Conservation (phyloP, 306 rosid genomes). For the Prosopis cineraria region DNA sequence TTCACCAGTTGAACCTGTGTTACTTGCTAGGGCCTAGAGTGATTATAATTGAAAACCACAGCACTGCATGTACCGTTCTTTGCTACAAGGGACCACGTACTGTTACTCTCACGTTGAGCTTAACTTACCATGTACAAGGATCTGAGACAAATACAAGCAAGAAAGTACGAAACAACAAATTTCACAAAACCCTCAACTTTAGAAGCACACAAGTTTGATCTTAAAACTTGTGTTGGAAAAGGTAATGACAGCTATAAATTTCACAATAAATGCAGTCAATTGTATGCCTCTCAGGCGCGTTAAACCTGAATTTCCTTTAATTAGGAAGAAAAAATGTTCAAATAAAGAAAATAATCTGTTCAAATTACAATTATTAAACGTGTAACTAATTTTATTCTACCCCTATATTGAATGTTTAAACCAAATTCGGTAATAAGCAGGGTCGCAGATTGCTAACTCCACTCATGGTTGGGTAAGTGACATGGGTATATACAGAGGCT, state of each 20-base stretch:
- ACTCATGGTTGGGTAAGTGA: slow-evolving; percentile 19
- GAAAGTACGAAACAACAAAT: not conserved
- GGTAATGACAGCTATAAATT: not conserved
- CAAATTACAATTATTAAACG: slow-evolving; percentile 34
- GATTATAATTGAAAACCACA: not conserved
- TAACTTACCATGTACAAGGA: too few relatives aligned
- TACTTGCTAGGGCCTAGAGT: not conserved
- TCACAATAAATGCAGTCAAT: not conserved
- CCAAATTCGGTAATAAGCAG: slow-evolving; percentile 15
- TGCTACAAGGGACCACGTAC: not conserved
- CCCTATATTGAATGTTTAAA: slow-evolving; percentile 11
- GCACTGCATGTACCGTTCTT: not conserved
- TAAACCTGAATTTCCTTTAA: not conserved
- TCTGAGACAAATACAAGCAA: not conserved
- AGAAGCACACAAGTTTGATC: not conserved
- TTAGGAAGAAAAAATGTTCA: not conserved
- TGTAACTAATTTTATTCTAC: slow-evolving; percentile 29
- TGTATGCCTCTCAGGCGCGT: not conserved
- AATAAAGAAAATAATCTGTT: not conserved
- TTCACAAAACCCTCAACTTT: not conserved
- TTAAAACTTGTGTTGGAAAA: not conserved
- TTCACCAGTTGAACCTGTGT: not conserved
- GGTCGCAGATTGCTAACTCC: slow-evolving; percentile 30
- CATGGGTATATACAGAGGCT: slow-evolving; percentile 26
- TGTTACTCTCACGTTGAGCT: too few relatives aligned